Evolutionary conservation across 352 stramenopile species (phyloP), one percentile per base, ranked within the genome.

Genomic region (Pythium aristosporum): DNA sequence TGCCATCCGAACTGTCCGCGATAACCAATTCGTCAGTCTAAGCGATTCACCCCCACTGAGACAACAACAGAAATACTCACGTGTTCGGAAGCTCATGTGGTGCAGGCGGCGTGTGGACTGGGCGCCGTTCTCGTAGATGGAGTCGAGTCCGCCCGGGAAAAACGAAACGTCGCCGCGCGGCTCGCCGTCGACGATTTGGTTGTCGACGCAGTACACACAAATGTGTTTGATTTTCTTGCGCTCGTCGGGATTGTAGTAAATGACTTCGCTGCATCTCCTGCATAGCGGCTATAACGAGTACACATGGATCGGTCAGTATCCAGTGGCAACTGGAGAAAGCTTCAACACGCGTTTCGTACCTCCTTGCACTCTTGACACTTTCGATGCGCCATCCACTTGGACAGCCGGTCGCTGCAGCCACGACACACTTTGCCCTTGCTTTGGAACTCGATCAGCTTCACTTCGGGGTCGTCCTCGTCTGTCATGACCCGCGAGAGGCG

Each of bases 141-240:
- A 32, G 21, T 70, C 50, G 25, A 70, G 49, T 12, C 56, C 49
- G 13, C 54, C 21, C n/a, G 23, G 39, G 43, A 57, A 65, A 6
- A 12, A 18, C 15, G 34, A 15, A 13, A 57, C 23, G 8, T 64
- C 63, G 21, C 63, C 55, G n/a, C 63, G 63, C 21, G 65, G 63
- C 18, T 70, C 63, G 21, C 47, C 62, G 13, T 70, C 63, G 1
- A 50, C 59, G 52, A 67, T 67, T 52, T 58, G 57, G 16, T 69
- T 47, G 51, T 75, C 71, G 49, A 86, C 77, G 57, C 79, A 88
- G 60, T 88, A 80, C 18, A 87, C 72, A 65, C 79, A 88, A 58
- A 88, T 88, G 51, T 73, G 75, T 54, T 88, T 85, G 69, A 88
- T 76, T 70, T 87, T 85, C 70, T 85, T 86, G 48, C 71, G 68